phyloP scores from a whole-genome alignment of 2,329 filamentous ascomycete species.

The Aspergillus persii region DNA sequence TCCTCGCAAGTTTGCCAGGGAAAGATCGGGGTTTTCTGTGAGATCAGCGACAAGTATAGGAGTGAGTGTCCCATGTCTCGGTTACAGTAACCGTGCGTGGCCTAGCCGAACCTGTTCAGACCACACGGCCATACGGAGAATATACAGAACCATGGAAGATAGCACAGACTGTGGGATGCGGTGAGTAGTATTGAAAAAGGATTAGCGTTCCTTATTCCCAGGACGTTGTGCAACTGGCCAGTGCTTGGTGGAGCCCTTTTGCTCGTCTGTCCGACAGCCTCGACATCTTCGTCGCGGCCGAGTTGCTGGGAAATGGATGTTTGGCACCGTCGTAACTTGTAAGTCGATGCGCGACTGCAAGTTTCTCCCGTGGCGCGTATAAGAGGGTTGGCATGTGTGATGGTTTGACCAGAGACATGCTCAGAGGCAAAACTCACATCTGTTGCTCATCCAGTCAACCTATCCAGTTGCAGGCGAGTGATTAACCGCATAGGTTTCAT shows the following conservation, averaged over 20 bases:
- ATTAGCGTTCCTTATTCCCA: neutral
- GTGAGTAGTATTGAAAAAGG: neutral
- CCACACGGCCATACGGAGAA: neutral
- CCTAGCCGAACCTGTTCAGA: neutral
- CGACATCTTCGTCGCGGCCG: neutral
- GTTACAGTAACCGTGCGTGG: neutral
- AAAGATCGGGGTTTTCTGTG: neutral
- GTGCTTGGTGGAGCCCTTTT: slow-evolving; percentile 4
- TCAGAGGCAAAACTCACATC: neutral
- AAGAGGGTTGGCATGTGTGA: neutral
- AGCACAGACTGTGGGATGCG: neutral
- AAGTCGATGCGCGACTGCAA: neutral
- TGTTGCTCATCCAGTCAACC: no score
- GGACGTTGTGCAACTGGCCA: slow-evolving; percentile 7
- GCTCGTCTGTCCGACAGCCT: slow-evolving; percentile 1
- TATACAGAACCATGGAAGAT: neutral
- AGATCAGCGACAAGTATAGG: neutral
- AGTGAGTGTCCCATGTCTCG: neutral
- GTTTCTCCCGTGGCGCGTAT: neutral
- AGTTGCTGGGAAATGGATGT: neutral
- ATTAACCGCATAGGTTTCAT: neutral
- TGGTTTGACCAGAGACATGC: neutral
- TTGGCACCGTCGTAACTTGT: neutral
- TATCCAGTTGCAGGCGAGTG: neutral
- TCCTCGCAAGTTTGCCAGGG: neutral